phyloP scores from a whole-genome alignment of 331 rosid genomes.

The Saraca asoca region DNA sequence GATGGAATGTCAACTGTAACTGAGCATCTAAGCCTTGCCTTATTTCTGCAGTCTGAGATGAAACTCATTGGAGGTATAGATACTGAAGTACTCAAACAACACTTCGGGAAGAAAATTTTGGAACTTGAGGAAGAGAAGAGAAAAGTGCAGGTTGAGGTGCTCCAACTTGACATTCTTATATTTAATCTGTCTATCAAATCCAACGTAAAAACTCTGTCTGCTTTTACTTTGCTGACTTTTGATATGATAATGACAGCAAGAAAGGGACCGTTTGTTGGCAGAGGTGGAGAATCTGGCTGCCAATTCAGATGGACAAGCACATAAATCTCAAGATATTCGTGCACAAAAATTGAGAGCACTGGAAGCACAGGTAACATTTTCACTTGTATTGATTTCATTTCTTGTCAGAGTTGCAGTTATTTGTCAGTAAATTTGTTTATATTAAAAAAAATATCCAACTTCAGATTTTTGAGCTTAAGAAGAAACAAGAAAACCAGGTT shows the following conservation, averaged over 20 bases:
- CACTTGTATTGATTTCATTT: conserved; percentile 24
- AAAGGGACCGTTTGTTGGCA: conserved; percentile 64
- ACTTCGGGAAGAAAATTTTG: conserved; percentile 64
- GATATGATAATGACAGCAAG: conserved; percentile 54
- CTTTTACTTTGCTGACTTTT: conserved; percentile 32
- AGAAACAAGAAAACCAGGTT: conserved; percentile 77
- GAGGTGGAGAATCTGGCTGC: conserved; percentile 68
- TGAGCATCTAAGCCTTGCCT: conserved; percentile 12
- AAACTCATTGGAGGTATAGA: conserved; percentile 58
- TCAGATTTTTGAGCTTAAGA: conserved; percentile 74
- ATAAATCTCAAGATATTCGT: conserved; percentile 57
- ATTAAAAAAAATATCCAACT: conserved; percentile 19
- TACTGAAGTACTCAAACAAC: conserved; percentile 63
- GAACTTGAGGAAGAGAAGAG: conserved; percentile 86
- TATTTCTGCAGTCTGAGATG: conserved; percentile 69
- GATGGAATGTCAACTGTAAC: conserved; percentile 24
- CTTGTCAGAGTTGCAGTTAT: conserved; percentile 26
- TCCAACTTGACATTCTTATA: conserved; percentile 11
- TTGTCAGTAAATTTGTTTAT: conserved; percentile 2
- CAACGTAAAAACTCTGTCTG: conserved; percentile 13
- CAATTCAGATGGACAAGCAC: conserved; percentile 54
- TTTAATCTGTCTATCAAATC: conserved; percentile 22
- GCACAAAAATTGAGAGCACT: conserved; percentile 65
- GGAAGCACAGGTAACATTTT: conserved; percentile 61
- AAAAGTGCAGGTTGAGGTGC: conserved; percentile 56